phyloP scores from a whole-genome alignment of 164 flowering plant species.

The Aristolochia contorta region DNA sequence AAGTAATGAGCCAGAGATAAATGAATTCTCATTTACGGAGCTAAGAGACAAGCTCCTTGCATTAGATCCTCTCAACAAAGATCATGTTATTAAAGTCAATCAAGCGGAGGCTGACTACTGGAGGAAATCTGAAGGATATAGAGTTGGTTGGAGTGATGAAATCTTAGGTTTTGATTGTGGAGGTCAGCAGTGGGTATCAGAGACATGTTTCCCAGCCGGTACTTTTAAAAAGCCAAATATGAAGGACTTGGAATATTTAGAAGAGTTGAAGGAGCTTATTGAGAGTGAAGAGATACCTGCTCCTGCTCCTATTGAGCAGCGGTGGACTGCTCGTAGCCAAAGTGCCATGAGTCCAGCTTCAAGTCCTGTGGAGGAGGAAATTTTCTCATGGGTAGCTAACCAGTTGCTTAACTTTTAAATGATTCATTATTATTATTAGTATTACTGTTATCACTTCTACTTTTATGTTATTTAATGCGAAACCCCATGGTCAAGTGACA shows the following conservation, averaged over 20 bases:
- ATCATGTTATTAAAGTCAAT: constrained; percentile 68
- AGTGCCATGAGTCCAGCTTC: constrained; percentile 97
- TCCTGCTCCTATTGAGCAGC: constrained; percentile 97
- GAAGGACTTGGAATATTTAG: constrained; percentile 85
- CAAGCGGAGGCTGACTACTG: constrained; percentile 97
- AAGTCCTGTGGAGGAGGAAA: constrained; percentile 59
- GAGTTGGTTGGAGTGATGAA: constrained; percentile 99
- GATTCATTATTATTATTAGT: too few species aligned
- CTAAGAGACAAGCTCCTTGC: constrained; percentile 90
- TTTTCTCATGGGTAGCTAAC: constrained; percentile 86
- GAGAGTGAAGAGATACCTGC: constrained; percentile 77
- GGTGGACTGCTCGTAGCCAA: constrained; percentile 84
- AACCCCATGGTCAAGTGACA: too few species aligned
- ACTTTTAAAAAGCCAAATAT: constrained; percentile 71
- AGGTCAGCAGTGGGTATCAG: constrained; percentile 99
- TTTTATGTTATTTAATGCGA: too few species aligned
- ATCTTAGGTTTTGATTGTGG: constrained; percentile 98
- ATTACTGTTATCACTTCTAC: too few species aligned
- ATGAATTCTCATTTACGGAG: constrained; percentile 81
- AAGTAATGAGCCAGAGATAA: constrained; percentile 35
- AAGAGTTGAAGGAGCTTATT: constrained; percentile 71
- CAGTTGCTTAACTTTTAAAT: too few species aligned
- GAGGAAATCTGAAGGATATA: constrained; percentile 92
- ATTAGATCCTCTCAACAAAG: constrained; percentile 85
- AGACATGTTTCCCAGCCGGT: constrained; percentile 91